These are phyloP conservation scores for Petunia secreta DNA, from an alignment of 257 asterid species.

Conservation along the genomic window DNA sequence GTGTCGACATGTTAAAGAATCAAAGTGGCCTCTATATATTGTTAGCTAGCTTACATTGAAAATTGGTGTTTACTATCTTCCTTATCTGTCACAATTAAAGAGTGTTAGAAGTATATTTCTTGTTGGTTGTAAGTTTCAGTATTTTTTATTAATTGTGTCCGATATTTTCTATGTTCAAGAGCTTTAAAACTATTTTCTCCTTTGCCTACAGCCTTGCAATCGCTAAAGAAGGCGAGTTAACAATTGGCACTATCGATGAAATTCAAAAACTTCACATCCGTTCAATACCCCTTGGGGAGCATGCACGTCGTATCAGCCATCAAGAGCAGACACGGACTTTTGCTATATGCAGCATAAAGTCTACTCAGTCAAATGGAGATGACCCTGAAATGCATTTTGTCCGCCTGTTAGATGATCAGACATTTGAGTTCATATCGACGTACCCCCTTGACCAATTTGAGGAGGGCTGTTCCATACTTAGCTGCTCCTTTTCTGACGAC, in stretches of 20 bases:
- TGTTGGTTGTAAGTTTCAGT: not conserved
- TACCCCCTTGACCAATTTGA: conserved; percentile 88
- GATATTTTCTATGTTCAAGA: conserved; percentile 16
- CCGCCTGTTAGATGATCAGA: conserved; percentile 93
- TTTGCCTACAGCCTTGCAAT: conserved; percentile 81
- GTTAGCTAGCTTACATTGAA: not conserved
- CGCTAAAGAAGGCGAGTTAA: conserved; percentile 94
- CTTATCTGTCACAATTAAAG: not conserved
- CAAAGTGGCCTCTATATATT: not conserved
- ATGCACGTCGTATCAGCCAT: conserved; percentile 97
- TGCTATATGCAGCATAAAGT: conserved; percentile 78
- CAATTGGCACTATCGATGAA: conserved; percentile 97
- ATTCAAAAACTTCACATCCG: conserved; percentile 99
- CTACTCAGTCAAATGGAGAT: conserved; percentile 73
- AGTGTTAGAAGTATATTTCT: not conserved
- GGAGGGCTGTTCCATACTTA: conserved; percentile 84
- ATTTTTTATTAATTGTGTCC: not conserved
- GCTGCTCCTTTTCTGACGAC: conserved; percentile 98
- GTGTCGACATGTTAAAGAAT: conserved; percentile 18
- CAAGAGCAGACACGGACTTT: conserved; percentile 96
- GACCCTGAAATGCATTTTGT: conserved; percentile 81
- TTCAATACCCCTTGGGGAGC: conserved; percentile 94
- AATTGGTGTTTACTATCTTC: not conserved
- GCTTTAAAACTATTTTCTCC: conserved; percentile 23
- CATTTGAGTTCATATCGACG: conserved; percentile 85